Evolutionary conservation across 2,329 filamentous ascomycete species (phyloP), one percentile per base, ranked within the genome.

Genomic region (Epichloe gansuensis): DNA sequence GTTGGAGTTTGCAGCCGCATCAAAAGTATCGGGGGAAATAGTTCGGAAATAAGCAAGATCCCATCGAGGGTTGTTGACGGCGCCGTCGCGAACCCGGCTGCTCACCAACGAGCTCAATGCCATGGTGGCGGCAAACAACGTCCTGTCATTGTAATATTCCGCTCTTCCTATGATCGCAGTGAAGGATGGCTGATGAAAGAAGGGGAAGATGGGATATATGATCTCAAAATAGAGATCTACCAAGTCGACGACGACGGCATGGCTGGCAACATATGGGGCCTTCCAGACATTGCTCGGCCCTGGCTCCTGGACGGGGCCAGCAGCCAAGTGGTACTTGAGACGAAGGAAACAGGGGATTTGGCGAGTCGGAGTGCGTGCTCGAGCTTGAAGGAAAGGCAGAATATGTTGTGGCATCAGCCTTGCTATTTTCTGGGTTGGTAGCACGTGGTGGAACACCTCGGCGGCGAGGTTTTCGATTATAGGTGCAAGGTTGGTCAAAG

Each of bases 191-290:
- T 68, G 68, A 58, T 78, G 73, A 57, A 78, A 78, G 28, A 78
- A 63, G 4, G 75, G 75, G 54, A 76, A 73, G 59, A 77, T 72
- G 2, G 75, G 75, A 60, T 77, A 77, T n/a, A 77, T 70, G 44
- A 75, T 69, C 53, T 77, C 72, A 60, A 75, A 74, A 63, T 76
- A 78, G 15, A 77, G 65, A 15, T 74, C 68, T 25, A 75, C 65
- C n/a, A 75, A 62, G 59, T 69, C 65, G 49, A 66, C 61, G 44
- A 76, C 70, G 35, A 54, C 43, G 12, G 49, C 51, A 25, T 54
- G 54, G 25, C 46, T 48, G 9, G 54, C 52, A 28, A 56, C 23
- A 25, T 12, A 51, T 11, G 9, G 21, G 13, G 39, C 39, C 34
- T 34, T 5, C 49, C 28, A 45, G 31, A 38, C 17, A 47, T 37